These are phyloP conservation scores for Selaginella moellendorffii DNA, from an alignment of 75 land plant genomes.

Conservation along the genomic window DNA sequence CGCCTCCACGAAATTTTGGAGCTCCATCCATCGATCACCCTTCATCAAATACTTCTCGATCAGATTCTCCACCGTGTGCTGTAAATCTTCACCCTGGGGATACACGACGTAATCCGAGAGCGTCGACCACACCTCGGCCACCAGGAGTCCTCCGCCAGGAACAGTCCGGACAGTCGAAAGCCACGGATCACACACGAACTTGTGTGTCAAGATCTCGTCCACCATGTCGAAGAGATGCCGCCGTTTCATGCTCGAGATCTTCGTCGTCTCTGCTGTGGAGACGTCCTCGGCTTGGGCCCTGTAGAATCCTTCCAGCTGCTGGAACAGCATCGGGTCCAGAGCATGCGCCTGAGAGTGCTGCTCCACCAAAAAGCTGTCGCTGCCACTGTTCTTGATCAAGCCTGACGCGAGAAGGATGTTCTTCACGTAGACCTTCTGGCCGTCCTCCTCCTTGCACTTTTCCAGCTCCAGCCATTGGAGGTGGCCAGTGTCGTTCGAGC, in stretches of 20 bases:
- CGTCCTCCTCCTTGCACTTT: no score
- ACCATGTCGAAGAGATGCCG: constrained; percentile 3
- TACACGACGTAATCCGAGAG: neutral
- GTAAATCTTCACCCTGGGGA: neutral
- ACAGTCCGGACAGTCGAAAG: neutral
- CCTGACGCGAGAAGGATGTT: neutral
- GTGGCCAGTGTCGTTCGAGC: neutral
- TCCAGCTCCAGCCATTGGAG: neutral
- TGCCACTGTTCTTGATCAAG: neutral
- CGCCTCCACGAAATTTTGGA: neutral
- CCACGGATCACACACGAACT: neutral
- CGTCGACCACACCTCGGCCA: neutral
- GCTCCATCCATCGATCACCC: constrained; percentile 4
- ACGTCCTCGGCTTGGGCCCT: neutral
- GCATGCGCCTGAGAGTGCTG: neutral
- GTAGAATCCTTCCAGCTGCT: neutral
- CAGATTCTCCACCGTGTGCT: neutral
- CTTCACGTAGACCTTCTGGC: neutral
- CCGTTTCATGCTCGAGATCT: neutral
- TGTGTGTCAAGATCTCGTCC: constrained; percentile 4
- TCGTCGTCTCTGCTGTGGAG: neutral
- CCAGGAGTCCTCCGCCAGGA: neutral
- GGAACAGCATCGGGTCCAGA: neutral
- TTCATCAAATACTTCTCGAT: neutral
- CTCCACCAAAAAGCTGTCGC: neutral